These are phyloP conservation scores for Paecilomyces sp. DNA, from an alignment of 2,329 filamentous ascomycete species.

Conservation along the genomic window DNA sequence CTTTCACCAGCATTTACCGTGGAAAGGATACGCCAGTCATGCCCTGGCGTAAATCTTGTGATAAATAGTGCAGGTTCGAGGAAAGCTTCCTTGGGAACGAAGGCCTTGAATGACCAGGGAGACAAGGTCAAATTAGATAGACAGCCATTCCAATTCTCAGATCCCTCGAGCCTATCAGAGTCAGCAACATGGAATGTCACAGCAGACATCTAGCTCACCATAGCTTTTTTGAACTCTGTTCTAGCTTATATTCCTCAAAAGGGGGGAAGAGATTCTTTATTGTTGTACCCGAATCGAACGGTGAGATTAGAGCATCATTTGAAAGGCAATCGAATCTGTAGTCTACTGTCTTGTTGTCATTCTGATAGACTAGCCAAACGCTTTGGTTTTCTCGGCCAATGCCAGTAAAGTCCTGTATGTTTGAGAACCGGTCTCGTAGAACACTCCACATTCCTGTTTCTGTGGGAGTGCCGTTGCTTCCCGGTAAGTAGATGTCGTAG, in stretches of 20 bases:
- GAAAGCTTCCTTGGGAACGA: constrained; percentile 45
- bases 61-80: constrained; percentile 44
- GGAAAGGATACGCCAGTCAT: constrained; percentile 47
- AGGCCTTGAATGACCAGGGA: constrained; percentile 49
- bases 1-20: constrained; percentile 29
- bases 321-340: constrained; percentile 49
- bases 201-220: constrained; percentile 11
- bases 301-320: constrained; percentile 42
- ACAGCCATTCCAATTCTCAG: constrained; percentile 44
- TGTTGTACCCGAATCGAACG: constrained; percentile 43
- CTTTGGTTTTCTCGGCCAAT: constrained; percentile 30
- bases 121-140: constrained; percentile 41
- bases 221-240: constrained; percentile 33
- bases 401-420: constrained; percentile 39
- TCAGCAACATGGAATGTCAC: neutral
- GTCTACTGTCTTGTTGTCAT: constrained; percentile 33
- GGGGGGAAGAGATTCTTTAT: constrained; percentile 55
- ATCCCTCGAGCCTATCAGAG: constrained; percentile 29
- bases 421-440: constrained; percentile 38
- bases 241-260: constrained; percentile 46
- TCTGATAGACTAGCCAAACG: constrained; percentile 28
- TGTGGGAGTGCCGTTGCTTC: constrained; percentile 41
- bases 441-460: constrained; percentile 52
- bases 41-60: constrained; percentile 50
- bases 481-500: constrained; percentile 38